These are phyloP conservation scores for Citrus trifoliata DNA, from an alignment of 345 rosid species.

Conservation along the genomic window DNA sequence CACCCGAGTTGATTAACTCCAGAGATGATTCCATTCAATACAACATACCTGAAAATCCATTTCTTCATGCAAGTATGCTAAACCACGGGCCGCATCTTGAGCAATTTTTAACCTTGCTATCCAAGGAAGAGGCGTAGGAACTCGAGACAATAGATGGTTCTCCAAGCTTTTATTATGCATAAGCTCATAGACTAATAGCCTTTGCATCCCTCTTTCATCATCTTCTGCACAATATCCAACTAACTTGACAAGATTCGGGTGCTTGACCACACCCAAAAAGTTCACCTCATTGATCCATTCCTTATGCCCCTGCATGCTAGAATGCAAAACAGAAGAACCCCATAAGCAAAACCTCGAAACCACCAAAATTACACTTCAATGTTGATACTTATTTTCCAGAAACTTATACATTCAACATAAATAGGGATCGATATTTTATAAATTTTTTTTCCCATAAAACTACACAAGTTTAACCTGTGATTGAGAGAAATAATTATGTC, in stretches of 20 bases:
- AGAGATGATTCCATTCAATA: background rate
- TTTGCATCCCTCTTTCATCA: constrained; percentile 89
- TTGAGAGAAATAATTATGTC: background rate
- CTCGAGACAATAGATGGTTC: constrained; percentile 66
- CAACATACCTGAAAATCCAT: constrained; percentile 83
- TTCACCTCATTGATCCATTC: constrained; percentile 98
- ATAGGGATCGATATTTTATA: background rate
- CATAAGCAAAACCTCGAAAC: constrained; percentile 17
- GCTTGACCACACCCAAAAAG: constrained; percentile 85
- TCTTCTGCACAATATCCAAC: constrained; percentile 95
- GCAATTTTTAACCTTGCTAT: constrained; percentile 69
- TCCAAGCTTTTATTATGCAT: constrained; percentile 91
- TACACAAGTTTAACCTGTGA: background rate
- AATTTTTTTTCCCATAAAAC: background rate
- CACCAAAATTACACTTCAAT: background rate
- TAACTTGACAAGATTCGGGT: constrained; percentile 88
- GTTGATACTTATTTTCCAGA: background rate
- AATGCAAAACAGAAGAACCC: constrained; percentile 35
- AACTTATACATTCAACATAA: background rate
- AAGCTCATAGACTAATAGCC: constrained; percentile 85
- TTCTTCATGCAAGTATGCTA: constrained; percentile 94
- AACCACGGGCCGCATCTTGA: constrained; percentile 89
- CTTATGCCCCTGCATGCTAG: constrained; percentile 95
- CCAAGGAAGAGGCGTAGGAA: constrained; percentile 60
- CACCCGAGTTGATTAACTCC: background rate